phyloP scores from a whole-genome alignment of 2,329 filamentous ascomycete species.

The Dactylellina drechsleri region DNA sequence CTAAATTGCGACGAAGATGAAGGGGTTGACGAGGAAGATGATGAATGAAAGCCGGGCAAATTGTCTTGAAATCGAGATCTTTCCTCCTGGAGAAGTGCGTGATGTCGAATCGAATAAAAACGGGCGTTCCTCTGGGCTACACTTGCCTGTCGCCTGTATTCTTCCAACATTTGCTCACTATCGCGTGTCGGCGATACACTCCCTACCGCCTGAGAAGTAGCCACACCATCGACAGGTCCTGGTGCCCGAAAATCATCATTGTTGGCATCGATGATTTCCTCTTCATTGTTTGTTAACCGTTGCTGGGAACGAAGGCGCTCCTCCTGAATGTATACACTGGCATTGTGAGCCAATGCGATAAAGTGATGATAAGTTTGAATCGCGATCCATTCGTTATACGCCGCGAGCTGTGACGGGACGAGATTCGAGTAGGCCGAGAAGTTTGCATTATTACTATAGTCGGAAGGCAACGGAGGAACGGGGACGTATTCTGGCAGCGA shows the following conservation, averaged over 20 bases:
- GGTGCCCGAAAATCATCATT: background rate
- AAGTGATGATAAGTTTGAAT: slow-evolving; percentile 54
- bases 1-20: slow-evolving; percentile 42
- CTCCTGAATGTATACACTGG: slow-evolving; percentile 28
- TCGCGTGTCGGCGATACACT: slow-evolving; percentile 26
- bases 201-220: background rate
- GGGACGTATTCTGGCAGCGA: slow-evolving; percentile 33
- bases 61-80: slow-evolving; percentile 38
- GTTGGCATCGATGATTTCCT: background rate
- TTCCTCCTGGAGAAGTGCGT: slow-evolving; percentile 45
- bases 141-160: slow-evolving; percentile 35
- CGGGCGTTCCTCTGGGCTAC: slow-evolving; percentile 31
- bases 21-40: slow-evolving; percentile 42
- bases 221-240: slow-evolving; percentile 10
- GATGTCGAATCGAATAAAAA: slow-evolving; percentile 39
- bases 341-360: slow-evolving; percentile 42
- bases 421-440: slow-evolving; percentile 45
- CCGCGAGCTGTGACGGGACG: slow-evolving; percentile 47
- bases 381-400: slow-evolving; percentile 52
- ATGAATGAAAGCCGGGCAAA: slow-evolving; percentile 39
- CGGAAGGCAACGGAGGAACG: slow-evolving; percentile 37
- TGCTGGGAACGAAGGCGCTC: slow-evolving; percentile 22
- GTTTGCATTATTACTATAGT: slow-evolving; percentile 44
- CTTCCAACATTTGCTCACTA: slow-evolving; percentile 24
- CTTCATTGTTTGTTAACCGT: slow-evolving; percentile 2